Conservation (phyloP, 306 rosid genomes). For the Datisca glomerata region DNA sequence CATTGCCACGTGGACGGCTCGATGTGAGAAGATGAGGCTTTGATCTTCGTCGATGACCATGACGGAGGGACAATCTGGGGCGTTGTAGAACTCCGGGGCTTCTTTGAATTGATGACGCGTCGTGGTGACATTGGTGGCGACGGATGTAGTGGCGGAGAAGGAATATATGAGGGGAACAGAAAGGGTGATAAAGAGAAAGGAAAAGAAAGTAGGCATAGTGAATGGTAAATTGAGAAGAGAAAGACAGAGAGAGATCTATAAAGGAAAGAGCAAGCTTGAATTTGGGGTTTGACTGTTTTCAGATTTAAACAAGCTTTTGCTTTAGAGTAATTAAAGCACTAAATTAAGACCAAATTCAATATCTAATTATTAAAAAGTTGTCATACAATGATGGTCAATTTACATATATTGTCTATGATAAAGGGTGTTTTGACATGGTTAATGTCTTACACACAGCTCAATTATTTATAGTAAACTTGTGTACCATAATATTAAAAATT, state of each 20-base stretch:
- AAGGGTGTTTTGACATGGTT: too few relatives aligned
- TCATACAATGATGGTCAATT: too few relatives aligned
- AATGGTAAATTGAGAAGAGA: not conserved
- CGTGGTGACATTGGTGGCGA: not conserved
- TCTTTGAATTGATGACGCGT: conserved; percentile 35
- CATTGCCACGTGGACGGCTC: conserved; percentile 73
- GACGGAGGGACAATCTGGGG: conserved; percentile 49
- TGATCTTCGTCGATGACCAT: conserved; percentile 9
- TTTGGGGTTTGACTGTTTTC: too few relatives aligned
- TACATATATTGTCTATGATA: too few relatives aligned
- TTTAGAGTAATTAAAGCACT: too few relatives aligned
- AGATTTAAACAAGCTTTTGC: too few relatives aligned
- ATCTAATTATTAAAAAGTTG: too few relatives aligned
- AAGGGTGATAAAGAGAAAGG: conserved; percentile 3
- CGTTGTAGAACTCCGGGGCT: conserved; percentile 85
- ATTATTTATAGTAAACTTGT: too few relatives aligned
- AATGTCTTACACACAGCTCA: too few relatives aligned
- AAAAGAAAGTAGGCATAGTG: conserved; percentile 2
- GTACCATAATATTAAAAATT: too few relatives aligned
- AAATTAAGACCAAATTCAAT: too few relatives aligned
- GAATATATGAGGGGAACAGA: too few relatives aligned
- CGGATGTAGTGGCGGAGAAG: not conserved
- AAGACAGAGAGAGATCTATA: not conserved
- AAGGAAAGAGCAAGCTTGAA: not conserved
- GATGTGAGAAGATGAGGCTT: conserved; percentile 31